Evolutionary conservation across 108 stramenopile genomes (phyloP), one percentile per base, ranked within the genome.

Genomic region (Discostella pseudostelligera): DNA sequence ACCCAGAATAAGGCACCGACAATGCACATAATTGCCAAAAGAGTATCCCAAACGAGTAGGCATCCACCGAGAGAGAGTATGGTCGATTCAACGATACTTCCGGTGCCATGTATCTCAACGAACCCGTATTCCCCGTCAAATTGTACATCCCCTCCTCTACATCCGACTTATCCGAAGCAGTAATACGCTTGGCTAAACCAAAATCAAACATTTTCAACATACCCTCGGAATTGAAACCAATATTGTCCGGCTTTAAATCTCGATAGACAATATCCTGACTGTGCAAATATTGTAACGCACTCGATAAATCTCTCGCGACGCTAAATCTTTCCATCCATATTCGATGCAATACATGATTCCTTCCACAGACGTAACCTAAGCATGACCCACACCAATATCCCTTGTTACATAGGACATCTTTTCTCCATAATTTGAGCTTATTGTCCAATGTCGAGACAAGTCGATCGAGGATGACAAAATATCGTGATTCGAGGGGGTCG

Each of bases 11-110:
- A 0, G 93, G 93, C 11, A 84, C 85, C 32, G 86, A 81, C 24
- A 94, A 62, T 7, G 93, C 84, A 53, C 93, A 94, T 29, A 90
- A 74, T 54, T 94, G 93, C 87, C 87, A 91, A 24, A 90, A 87
- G n/a, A 94, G 66, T 21, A 94, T 80, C 2, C 89, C 93, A 74
- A 94, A 94, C 22, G 83, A 84, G 64, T 90, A 94, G 10, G 87
- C 61, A 67, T 94, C 93, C 0, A 89, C 93, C 4, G 79, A 72
- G 14, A 84, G 74, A 44, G 84, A 74, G 76, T 94, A 94, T 26
- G 89, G 85, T 28, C 70, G 63, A 28, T 84, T 81, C 26, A 84
- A 32, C 0, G 80, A 87, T n/a, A 88, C 82, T 59, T 87, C 86
- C 0, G 86, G 86, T n/a, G 86, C 84, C 90, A 88, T 88, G 56